A percentile compares a stretch with the other conserved stretches of the same genome.
These are phyloP conservation scores for Entomortierella lignicola DNA, from an alignment of 192 early-diverging fungal species.

Conservation along the genomic window DNA sequence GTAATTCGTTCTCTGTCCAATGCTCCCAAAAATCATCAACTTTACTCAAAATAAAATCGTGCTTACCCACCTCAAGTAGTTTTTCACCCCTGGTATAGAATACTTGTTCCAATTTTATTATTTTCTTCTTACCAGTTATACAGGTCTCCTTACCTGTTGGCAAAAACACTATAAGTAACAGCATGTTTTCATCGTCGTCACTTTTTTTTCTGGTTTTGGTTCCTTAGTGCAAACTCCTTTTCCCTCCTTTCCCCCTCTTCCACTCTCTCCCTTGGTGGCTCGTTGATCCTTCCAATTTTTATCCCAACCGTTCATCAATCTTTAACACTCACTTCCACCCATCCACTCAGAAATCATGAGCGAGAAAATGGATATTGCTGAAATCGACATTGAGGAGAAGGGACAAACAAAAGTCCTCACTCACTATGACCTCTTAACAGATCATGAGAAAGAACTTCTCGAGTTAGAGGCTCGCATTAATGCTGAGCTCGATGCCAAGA, in stretches of 20 bases:
- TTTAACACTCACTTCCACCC: neutral
- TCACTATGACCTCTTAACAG: constrained; percentile 34
- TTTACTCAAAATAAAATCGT: no score
- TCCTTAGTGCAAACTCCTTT: constrained; percentile 41
- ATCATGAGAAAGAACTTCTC: constrained; percentile 48
- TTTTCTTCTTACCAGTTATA: no score
- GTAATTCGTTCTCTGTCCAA: no score
- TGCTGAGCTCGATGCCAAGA: constrained; percentile 60
- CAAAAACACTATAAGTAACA: neutral
- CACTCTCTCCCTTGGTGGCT: neutral
- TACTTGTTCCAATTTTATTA: no score
- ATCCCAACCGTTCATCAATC: neutral
- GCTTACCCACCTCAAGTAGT: no score
- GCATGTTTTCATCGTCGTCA: neutral
- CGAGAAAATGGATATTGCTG: constrained; percentile 32
- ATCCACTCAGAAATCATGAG: constrained; percentile 4
- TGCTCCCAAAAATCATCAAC: no score
- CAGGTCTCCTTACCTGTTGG: no score
- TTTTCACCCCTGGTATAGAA: no score
- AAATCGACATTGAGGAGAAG: constrained; percentile 6
- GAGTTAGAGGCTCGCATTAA: constrained; percentile 64
- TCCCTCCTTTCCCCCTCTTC: neutral
- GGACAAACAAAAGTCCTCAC: constrained; percentile 2
- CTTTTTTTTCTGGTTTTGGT: constrained; percentile 26
- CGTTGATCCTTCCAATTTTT: neutral